Percentiles rank a stretch among this genome's conserved stretches.
These are phyloP conservation scores for Penicillium sp. DNA, from an alignment of 2,329 filamentous ascomycete species.

Conservation along the genomic window DNA sequence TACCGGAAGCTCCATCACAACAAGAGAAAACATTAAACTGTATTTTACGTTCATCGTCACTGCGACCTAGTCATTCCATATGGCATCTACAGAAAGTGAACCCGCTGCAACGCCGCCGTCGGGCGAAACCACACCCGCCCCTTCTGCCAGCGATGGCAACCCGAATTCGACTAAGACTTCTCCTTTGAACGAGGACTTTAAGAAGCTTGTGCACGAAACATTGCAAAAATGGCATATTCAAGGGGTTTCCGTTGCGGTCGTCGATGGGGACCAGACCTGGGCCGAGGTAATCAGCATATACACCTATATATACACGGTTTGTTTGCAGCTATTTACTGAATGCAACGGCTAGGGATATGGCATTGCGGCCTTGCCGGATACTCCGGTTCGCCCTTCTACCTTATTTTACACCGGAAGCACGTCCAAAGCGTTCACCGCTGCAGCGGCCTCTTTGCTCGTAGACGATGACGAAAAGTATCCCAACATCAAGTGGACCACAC, in stretches of 20 bases:
- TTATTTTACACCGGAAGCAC: constrained; percentile 54
- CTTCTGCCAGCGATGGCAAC: background rate
- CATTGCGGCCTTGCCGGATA: constrained; percentile 31
- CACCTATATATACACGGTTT: background rate
- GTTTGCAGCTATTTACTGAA: background rate
- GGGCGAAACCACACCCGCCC: background rate
- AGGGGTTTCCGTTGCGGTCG: constrained; percentile 10
- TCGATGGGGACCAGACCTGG: constrained; percentile 11
- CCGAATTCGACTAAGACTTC: background rate
- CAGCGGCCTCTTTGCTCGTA: constrained; percentile 44
- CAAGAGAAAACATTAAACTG: background rate
- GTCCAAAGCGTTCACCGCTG: constrained; percentile 53
- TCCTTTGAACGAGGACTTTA: constrained; percentile 15
- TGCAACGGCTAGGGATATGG: constrained; percentile 35
- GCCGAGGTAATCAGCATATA: constrained; percentile 7
- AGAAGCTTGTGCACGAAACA: constrained; percentile 6
- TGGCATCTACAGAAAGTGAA: background rate
- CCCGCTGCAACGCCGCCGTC: background rate
- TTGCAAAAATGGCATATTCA: constrained; percentile 12
- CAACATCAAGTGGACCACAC: constrained; percentile 18
- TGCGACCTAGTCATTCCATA: background rate
- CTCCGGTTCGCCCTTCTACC: constrained; percentile 36
- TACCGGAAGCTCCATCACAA: background rate
- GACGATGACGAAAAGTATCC: constrained; percentile 24
- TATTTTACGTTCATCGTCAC: background rate